Base-by-base conservation (phyloP, 1,284 basidiomycete genomes). In the Marasmius oreades region DNA sequence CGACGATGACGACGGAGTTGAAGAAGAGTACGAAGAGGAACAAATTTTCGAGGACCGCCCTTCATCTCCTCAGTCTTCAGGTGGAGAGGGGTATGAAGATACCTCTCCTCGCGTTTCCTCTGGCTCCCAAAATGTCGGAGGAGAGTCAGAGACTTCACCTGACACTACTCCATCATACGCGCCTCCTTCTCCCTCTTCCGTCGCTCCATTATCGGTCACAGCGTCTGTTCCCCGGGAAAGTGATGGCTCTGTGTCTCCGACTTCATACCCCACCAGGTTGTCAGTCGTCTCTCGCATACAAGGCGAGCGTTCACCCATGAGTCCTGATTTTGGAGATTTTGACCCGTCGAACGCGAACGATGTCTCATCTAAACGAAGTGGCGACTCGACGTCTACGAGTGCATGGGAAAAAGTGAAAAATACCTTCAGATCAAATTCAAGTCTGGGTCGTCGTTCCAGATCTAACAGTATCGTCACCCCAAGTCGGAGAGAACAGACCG, bases 401-500 rank as follows among this genome's bases (percentile, higher is more conserved):
- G 72, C 82, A 46, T 90, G 88, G 88, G 81, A 86, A 59, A 88
- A 82, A 64, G 73, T 88, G 57, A 85, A 85, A 66, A 78, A 71
- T 59, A 77, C 81, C 1, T 80, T 88, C 63, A 77, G 87, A 57
- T 82, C 81, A 42, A 79, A 76, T 20, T 88, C 88, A 46, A 80
- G 75, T 55, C 77, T 71, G 54, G 89, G 89, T 6, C 80, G 88
- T 59, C 82, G 90, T 47, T 91, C 89, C 52, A 82, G 89, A 36
- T 84, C 87, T 42, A 90, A 90, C 64, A 90, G 88, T 64, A 78
- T 89, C 56, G 78, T 78, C 46, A 79, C 79, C 43, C 80, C 86
- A 45, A 84, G 88, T 46, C 73, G 80, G 60, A 77, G 82, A 42
- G 82, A 85, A 66, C 77, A 85, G 59, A 85, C 83, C 2, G 85